phyloP scores from a whole-genome alignment of 169 alveolate species.

The Cryptosporidium muris region DNA sequence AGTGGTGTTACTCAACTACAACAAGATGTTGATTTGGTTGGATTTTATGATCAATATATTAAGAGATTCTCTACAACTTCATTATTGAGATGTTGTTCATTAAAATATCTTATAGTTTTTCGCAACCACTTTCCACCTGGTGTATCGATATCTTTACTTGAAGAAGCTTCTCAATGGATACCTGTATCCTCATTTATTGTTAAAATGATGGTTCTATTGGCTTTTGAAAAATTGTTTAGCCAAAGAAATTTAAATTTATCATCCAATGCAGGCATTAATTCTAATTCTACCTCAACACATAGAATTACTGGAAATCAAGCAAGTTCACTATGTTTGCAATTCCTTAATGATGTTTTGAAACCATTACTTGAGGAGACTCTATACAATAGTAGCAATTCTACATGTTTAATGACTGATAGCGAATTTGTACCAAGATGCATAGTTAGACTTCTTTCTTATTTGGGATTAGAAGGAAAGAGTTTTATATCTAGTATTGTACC shows the following conservation, averaged over 20 bases:
- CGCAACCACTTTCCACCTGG: slow-evolving; percentile 12
- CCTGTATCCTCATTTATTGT: slow-evolving; percentile 27
- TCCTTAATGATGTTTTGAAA: slow-evolving; percentile 21
- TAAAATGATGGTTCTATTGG: slow-evolving; percentile 58
- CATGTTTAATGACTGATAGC: slow-evolving; percentile 32
- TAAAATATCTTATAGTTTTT: slow-evolving; percentile 52
- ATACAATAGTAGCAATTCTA: slow-evolving; percentile 3
- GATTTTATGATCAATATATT: slow-evolving; percentile 48
- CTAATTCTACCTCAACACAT: not conserved
- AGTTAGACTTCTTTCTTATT: slow-evolving; percentile 19
- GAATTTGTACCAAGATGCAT: slow-evolving; percentile 67
- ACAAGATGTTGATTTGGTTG: slow-evolving; percentile 44
- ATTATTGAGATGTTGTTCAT: slow-evolving; percentile 65
- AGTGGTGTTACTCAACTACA: slow-evolving; percentile 49
- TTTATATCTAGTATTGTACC: slow-evolving; percentile 9
- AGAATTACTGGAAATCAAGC: slow-evolving; percentile 22
- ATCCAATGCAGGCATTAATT: not conserved
- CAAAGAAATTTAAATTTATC: slow-evolving; percentile 3
- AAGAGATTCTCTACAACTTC: slow-evolving; percentile 28
- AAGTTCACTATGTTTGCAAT: slow-evolving; percentile 28
- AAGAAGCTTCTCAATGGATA: slow-evolving; percentile 55
- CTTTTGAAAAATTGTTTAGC: slow-evolving; percentile 47
- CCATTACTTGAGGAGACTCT: slow-evolving; percentile 40
- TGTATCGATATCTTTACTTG: slow-evolving; percentile 27
- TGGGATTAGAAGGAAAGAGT: slow-evolving; percentile 17